phyloP scores from a whole-genome alignment of 129 eudicot species.

The Silybum marianum region DNA sequence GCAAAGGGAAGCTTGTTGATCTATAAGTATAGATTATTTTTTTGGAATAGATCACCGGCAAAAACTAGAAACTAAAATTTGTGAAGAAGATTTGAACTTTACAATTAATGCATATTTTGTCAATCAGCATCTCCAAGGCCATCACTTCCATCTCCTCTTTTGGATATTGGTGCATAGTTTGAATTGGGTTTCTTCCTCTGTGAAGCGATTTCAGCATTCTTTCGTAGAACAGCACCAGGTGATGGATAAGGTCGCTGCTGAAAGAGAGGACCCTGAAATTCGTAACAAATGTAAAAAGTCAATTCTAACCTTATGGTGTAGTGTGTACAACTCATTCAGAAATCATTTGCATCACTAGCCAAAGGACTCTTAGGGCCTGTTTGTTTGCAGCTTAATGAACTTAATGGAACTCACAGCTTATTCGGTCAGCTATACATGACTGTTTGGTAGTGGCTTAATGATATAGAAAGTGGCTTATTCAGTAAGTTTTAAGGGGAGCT shows the following conservation, averaged over 20 bases:
- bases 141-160: slow-evolving; percentile 99
- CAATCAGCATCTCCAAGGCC: slow-evolving; percentile 98
- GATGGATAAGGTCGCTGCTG: slow-evolving; percentile 99
- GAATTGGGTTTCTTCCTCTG: slow-evolving; percentile 75
- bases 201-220: slow-evolving; percentile 86
- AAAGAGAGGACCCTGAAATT: slow-evolving; percentile 89
- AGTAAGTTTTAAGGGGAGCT: no score
- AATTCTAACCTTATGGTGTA: neutral
- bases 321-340: no score
- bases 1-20: slow-evolving; percentile 5
- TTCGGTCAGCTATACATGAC: no score
- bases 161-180: slow-evolving; percentile 70
- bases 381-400: no score
- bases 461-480: no score
- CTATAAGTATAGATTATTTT: neutral
- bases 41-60: neutral
- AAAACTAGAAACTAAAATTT: neutral
- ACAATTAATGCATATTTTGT: slow-evolving; percentile 16
- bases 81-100: slow-evolving; percentile 3
- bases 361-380: no score
- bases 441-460: no score
- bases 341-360: no score
- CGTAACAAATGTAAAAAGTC: neutral
- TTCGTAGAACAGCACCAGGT: slow-evolving; percentile 95
- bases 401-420: no score